These are phyloP conservation scores for Brachypodium distachyon DNA, from an alignment of 202 grass and related monocot species.

Conservation along the genomic window DNA sequence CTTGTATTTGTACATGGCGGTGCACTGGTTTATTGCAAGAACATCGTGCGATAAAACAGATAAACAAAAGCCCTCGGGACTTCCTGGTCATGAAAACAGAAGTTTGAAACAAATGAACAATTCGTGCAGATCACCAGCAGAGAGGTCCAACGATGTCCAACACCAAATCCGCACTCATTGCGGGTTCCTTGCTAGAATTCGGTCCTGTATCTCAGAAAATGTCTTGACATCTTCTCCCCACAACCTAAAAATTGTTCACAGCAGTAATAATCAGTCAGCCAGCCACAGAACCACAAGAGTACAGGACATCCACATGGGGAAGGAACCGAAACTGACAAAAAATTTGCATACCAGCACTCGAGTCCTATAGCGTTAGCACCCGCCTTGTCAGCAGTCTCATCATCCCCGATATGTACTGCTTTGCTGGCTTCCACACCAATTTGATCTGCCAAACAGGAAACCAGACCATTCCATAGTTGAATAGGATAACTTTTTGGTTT, in stretches of 20 bases:
- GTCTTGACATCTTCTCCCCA: conserved; percentile 73
- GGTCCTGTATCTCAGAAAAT: conserved; percentile 43
- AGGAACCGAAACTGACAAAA: neutral
- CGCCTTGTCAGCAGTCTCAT: conserved; percentile 56
- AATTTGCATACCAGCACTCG: conserved; percentile 61
- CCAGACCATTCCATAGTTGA: neutral
- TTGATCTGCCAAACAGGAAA: conserved; percentile 48
- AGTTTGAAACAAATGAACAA: neutral
- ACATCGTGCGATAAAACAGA: neutral
- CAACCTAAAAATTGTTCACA: conserved; percentile 32
- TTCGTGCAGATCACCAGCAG: neutral
- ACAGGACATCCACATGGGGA: neutral
- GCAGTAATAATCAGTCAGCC: neutral
- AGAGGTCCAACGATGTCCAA: neutral
- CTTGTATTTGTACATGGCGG: too few relatives aligned
- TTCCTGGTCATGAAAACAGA: neutral
- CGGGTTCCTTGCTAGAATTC: conserved; percentile 23
- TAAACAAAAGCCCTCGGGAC: too few relatives aligned
- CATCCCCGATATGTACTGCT: conserved; percentile 80
- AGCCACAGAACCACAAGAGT: neutral
- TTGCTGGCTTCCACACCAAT: conserved; percentile 48
- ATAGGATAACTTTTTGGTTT: neutral
- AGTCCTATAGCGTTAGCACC: conserved; percentile 71
- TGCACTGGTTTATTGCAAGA: neutral
- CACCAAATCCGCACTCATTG: neutral